Base-by-base conservation (phyloP, 306 rosid genomes). In the Rosa multiflora region DNA sequence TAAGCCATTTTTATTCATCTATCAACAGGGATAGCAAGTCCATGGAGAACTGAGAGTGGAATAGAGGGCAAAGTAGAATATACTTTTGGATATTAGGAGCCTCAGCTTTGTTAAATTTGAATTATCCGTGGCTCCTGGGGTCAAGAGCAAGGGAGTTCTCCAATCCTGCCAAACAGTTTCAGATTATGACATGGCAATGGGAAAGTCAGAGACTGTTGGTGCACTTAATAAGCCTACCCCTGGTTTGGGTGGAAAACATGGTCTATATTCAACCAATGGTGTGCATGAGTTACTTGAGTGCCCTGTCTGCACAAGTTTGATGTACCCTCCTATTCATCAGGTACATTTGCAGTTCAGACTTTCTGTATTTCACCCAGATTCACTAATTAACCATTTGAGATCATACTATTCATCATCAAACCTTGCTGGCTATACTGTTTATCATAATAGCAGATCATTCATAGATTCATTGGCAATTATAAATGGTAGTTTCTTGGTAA, bases 251-350 rank as follows among this genome's bases (percentile, higher is more conserved):
- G 93, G 90, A 81, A 92, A 88, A 81, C 83, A 78, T 44, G 89
- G 88, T 78, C 56, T 82, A 64, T 85, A 82, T 85, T 87, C 99
- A 49, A 87, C 91, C 76, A 92, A 89, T 82, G 97, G 90, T 0
- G 96, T 92, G 82, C 88, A 88, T 37, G 97, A 95, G 83, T 86
- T 95, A 76, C 98, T 95, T 3, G 90, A 91, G 80, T 95, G 99
- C 83, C 91, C 97, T 43, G 92, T 90, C 72, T 95, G 99, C 89
- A 86, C 85, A 46, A 88, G 83, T 72, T 81, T 91, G 86, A 95
- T 92, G 98, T 92, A 95, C 87, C 99, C 98, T 52, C 99, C 97
- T 68, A 95, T 95, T 78, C 89, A 91, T 88, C 99, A 95, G 94
- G 99, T 92, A 78, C 75, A 37, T 61, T 78, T 73, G 47, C 84